Evolutionary conservation across 495 filamentous ascomycete species (phyloP), one percentile per base, ranked within the genome.

Genomic region (Aspergillus hancockii): DNA sequence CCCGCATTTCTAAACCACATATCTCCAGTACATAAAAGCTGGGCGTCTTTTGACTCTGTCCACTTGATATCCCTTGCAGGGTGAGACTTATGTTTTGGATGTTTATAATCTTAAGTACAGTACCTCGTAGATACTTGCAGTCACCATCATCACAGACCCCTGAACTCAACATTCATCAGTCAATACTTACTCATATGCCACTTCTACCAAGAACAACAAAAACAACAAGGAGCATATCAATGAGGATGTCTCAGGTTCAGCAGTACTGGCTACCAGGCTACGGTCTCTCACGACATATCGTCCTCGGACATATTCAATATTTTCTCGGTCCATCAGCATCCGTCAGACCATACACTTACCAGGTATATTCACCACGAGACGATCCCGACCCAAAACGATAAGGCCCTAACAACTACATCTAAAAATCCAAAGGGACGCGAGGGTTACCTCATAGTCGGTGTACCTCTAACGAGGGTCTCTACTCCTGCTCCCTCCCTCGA

Each of bases 221-320:
- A 23, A 46, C 22, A 13, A 40, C 25, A 28, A 40, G 38, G 14
- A 38, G 10, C 55, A 31, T 25, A 21, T 34, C 38, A 16, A 60
- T 40, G 50, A 66, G 41, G 30, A 76, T 76, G 73, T 67, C 72
- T 47, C 73, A 65, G 53, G 70, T 70, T 41, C 74, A 77, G 57
- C 73, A 79, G 60, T 83, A 83, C 63, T 83, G 80, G 68, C 69
- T 83, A 22, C 80, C 81, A n/a, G 80, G 81, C 40, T 82, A 77
- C 59, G 70, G 74, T 5, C 76, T 83, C 16, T 82, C 79, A 51
- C 79, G 80, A 32, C 79, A 82, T 49, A 79, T 83, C 36, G 79
- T 83, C 56, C 69, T 83, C 25, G 76, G 77, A 36, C 74, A 82
- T 30, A 81, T 82, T 36, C 79, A 81, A 52, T 81, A 77, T 54